phyloP scores from a whole-genome alignment of 2,329 filamentous ascomycete genomes.

The Ceratocystis cubensis region DNA sequence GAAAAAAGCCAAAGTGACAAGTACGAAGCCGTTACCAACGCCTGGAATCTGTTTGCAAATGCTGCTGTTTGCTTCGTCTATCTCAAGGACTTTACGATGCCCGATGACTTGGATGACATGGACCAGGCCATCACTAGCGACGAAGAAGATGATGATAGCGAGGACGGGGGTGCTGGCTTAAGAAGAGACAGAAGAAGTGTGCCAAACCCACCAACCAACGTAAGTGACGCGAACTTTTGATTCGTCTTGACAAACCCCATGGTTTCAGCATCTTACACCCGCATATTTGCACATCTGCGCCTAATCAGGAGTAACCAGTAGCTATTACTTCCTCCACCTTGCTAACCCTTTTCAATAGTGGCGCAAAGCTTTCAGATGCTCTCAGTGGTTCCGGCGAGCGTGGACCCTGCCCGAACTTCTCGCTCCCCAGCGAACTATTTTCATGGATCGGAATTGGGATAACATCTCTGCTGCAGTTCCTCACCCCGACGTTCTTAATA shows the following conservation, averaged over 20 bases:
- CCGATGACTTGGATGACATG: constrained; percentile 16
- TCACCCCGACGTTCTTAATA: not conserved
- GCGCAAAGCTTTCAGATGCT: constrained; percentile 17
- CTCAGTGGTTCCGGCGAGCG: constrained; percentile 21
- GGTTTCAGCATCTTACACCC: too few species aligned
- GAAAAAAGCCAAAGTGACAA: constrained; percentile 25
- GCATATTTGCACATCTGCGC: too few species aligned
- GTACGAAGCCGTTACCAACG: constrained; percentile 26
- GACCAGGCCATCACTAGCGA: constrained; percentile 9
- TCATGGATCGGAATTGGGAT: constrained; percentile 20
- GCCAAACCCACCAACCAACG: constrained; percentile 4
- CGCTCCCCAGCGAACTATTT: constrained; percentile 12
- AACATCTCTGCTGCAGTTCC: constrained; percentile 12
- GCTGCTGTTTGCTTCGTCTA: constrained; percentile 25
- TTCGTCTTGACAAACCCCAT: too few species aligned
- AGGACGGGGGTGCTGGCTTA: constrained; percentile 18
- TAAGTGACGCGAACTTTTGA: constrained; percentile 1
- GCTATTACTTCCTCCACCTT: not conserved
- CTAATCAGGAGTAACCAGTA: too few species aligned
- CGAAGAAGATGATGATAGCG: constrained; percentile 9
- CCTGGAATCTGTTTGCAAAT: constrained; percentile 25
- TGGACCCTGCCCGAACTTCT: constrained; percentile 23
- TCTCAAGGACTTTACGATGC: constrained; percentile 23
- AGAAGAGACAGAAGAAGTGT: constrained; percentile 1
- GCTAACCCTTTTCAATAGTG: constrained; percentile 7